Evolutionary conservation across 208 protist species (phyloP), one percentile per base, ranked within the genome.

Genomic region (Acanthamoeba lugdunensis): DNA sequence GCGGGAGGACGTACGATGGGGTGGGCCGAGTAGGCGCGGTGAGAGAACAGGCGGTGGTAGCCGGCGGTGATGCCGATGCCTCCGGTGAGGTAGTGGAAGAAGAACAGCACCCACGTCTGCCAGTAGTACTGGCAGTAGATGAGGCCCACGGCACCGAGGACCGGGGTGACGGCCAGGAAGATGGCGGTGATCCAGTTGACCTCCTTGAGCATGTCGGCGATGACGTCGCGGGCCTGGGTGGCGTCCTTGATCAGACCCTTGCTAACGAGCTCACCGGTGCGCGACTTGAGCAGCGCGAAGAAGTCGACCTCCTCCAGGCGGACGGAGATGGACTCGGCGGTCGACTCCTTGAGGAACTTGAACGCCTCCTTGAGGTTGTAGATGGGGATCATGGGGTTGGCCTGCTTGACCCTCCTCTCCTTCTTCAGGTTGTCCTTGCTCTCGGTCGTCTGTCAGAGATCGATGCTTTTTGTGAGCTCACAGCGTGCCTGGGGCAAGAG

Each of bases 21-120:
- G 69, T 93, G 69, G 41, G 96, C 95, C 0, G 93, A 48, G 25
- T 96, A 97, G 6, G 95, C 82, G 61, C 95, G 67, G 94, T 97
- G 96, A 2, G 95, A 94, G 50, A 90, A 96, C 4, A 97, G 50
- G 50, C 96, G 90, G 71, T 97, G 96, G 63, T 97, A 97, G n/a
- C 96, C 95, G 50, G 89, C 95, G 18, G 95, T 96, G 65, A 97
- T 96, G 88, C 96, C 96, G 4, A 95, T 92, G 28, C 95, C 96
- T 6, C 94, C 65, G n/a, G 92, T 90, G 33, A 94, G 58, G 48
- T 97, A 96, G 16, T 65, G 89, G 14, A 94, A 6, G 45, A 95
- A 91, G 9, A 94, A 73, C 13, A 90, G 77, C 63, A 93, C 67
- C 75, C 75, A 94, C 37, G 92, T 94, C 18, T 89, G 75, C 79